Percentiles rank a stretch among this genome's conserved stretches.
phyloP scores from a whole-genome alignment of 176 grass and related monocot genomes.

The Oryza australiensis region DNA sequence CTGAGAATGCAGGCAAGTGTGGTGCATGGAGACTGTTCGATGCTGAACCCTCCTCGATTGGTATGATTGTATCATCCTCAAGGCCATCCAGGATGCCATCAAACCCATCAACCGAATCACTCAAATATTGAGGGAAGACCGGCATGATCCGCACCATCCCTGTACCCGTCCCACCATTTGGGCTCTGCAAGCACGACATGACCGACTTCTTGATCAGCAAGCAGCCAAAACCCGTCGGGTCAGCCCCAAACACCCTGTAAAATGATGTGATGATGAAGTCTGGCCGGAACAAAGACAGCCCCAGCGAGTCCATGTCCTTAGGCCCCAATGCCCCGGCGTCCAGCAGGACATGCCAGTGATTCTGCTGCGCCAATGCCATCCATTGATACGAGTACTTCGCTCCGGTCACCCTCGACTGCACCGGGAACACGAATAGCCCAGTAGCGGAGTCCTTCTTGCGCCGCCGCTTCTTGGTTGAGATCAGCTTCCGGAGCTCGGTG shows the following conservation, averaged over 20 bases:
- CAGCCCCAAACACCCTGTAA: constrained; percentile 89
- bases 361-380: constrained; percentile 99
- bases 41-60: constrained; percentile 48
- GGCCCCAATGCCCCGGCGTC: constrained; percentile 95
- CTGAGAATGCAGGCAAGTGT: constrained; percentile 88
- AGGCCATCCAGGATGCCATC: constrained; percentile 74
- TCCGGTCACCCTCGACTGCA: constrained; percentile 94
- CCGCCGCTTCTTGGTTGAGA: constrained; percentile 80
- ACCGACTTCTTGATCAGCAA: constrained; percentile 97
- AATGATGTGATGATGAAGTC: constrained; percentile 99
- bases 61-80: constrained; percentile 74
- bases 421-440: constrained; percentile 93
- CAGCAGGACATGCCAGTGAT: constrained; percentile 95
- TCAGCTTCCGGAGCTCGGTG: constrained; percentile 80
- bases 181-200: constrained; percentile 79
- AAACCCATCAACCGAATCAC: constrained; percentile 78
- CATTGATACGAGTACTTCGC: constrained; percentile 98
- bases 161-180: constrained; percentile 60
- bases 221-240: constrained; percentile 93
- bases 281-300: constrained; percentile 85
- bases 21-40: constrained; percentile 59
- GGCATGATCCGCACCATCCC: constrained; percentile 93
- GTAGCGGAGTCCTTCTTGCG: constrained; percentile 80
- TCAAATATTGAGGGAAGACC: constrained; percentile 86
- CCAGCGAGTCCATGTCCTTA: constrained; percentile 98